A percentile compares a stretch with the other conserved stretches of the same genome.
Conservation (phyloP, 2,329 filamentous ascomycete species). For the Corinectria fuckeliana region DNA sequence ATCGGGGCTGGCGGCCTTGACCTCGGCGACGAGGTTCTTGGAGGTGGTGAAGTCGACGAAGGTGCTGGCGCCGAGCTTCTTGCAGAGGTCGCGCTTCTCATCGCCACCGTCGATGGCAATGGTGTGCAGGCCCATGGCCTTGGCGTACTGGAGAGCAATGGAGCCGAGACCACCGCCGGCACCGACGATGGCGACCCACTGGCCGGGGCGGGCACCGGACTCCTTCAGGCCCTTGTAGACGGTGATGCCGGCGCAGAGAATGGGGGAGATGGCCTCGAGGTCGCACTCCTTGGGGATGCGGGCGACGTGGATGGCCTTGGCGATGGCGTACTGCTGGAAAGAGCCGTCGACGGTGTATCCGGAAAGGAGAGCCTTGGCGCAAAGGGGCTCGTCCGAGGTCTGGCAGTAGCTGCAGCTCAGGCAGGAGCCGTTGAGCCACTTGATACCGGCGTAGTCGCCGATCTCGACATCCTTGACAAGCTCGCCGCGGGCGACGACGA, state of each 20-base stretch:
- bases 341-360: constrained; percentile 93
- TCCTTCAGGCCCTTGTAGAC: constrained; percentile 94
- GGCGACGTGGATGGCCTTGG: constrained; percentile 84
- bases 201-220: constrained; percentile 74
- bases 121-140: constrained; percentile 83
- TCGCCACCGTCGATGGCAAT: constrained; percentile 85
- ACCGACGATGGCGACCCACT: constrained; percentile 84
- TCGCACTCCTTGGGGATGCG: constrained; percentile 78
- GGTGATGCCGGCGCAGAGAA: constrained; percentile 85
- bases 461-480: constrained; percentile 80
- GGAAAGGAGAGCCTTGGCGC: constrained; percentile 74
- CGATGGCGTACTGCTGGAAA: constrained; percentile 92
- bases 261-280: constrained; percentile 78
- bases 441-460: constrained; percentile 87
- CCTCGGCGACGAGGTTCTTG: constrained; percentile 81
- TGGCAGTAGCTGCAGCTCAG: constrained; percentile 84
- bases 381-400: constrained; percentile 82
- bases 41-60: constrained; percentile 83
- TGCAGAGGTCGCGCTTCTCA: constrained; percentile 77
- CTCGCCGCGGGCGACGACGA: constrained; percentile 80
- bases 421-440: constrained; percentile 92
- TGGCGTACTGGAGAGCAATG: constrained; percentile 84
- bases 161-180: constrained; percentile 84
- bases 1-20: constrained; percentile 80
- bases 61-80: constrained; percentile 70